These are phyloP conservation scores for Yamadazyma diospyri DNA, from an alignment of 1,139 yeast species.

Conservation along the genomic window DNA sequence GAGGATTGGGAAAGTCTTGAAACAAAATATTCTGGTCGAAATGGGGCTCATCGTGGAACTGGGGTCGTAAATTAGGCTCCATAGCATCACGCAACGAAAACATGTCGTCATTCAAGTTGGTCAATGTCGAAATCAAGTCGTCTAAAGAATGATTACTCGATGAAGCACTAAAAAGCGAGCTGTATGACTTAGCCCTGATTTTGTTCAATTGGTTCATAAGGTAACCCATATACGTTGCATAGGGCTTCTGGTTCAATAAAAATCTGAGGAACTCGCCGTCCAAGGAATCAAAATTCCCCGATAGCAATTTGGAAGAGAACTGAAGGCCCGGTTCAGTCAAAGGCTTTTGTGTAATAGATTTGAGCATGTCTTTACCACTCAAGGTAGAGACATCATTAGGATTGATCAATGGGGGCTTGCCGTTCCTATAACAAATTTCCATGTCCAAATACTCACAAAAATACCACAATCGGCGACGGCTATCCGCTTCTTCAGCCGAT, in stretches of 20 bases:
- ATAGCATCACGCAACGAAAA: slow-evolving; percentile 15
- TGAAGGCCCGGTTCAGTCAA: background rate
- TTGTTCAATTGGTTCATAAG: slow-evolving; percentile 18
- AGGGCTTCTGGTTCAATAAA: slow-evolving; percentile 10
- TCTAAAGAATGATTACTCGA: slow-evolving; percentile 18
- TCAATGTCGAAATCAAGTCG: slow-evolving; percentile 17
- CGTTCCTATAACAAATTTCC: slow-evolving; percentile 51
- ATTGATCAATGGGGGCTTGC: slow-evolving; percentile 57
- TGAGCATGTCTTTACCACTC: slow-evolving; percentile 9
- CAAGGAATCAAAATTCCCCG: slow-evolving; percentile 5
- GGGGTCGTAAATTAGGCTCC: slow-evolving; percentile 19
- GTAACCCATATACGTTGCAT: slow-evolving; percentile 9
- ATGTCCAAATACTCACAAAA: slow-evolving; percentile 51
- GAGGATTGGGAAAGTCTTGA: slow-evolving; percentile 1
- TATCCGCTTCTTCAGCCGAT: slow-evolving; percentile 31
- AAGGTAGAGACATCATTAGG: slow-evolving; percentile 45
- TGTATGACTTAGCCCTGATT: slow-evolving; percentile 28
- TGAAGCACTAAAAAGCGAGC: slow-evolving; percentile 26
- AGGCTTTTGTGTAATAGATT: slow-evolving; percentile 1
- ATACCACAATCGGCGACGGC: slow-evolving; percentile 53
- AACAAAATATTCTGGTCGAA: slow-evolving; percentile 13
- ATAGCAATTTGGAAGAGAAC: background rate
- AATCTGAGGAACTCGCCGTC: slow-evolving; percentile 10
- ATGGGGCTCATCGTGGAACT: slow-evolving; percentile 24
- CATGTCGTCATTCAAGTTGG: slow-evolving; percentile 21